Conservation (phyloP, 768 basidiomycete genomes). For the Hydnum rufescens region DNA sequence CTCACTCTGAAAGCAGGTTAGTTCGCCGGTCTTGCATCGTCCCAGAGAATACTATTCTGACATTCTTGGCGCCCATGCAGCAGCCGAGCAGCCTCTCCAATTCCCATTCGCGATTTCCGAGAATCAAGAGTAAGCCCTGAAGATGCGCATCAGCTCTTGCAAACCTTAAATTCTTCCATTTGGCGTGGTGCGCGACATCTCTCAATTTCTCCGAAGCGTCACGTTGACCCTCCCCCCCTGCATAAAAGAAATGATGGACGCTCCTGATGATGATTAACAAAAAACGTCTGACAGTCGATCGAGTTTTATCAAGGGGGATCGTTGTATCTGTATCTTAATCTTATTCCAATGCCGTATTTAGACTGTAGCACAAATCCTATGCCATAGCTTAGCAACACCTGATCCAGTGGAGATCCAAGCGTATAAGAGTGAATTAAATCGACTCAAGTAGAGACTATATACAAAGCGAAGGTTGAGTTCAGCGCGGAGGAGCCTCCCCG, state of each 20-base stretch:
- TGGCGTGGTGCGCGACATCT: slow-evolving; percentile 39
- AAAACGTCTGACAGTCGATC: too few species aligned
- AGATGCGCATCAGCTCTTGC: slow-evolving; percentile 22
- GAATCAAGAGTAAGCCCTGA: background rate
- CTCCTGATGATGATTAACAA: slow-evolving; percentile 27
- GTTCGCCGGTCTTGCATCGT: too few species aligned
- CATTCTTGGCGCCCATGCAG: slow-evolving; percentile 6
- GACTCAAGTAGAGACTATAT: too few species aligned
- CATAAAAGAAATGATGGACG: slow-evolving; percentile 26
- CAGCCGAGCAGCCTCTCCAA: background rate
- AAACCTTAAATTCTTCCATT: slow-evolving; percentile 43
- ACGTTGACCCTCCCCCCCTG: background rate
- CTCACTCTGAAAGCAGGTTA: background rate
- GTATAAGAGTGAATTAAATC: too few species aligned
- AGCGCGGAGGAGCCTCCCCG: slow-evolving; percentile 2
- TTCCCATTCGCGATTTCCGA: background rate
- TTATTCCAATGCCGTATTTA: too few species aligned
- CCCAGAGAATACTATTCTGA: too few species aligned
- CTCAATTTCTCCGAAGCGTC: background rate
- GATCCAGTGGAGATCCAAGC: too few species aligned
- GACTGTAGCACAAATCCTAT: too few species aligned
- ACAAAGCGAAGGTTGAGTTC: background rate
- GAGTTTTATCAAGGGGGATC: too few species aligned
- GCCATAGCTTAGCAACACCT: too few species aligned
- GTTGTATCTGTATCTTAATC: too few species aligned